Base-by-base conservation (phyloP, 352 stramenopile species). In the Phytopythium vexans region DNA sequence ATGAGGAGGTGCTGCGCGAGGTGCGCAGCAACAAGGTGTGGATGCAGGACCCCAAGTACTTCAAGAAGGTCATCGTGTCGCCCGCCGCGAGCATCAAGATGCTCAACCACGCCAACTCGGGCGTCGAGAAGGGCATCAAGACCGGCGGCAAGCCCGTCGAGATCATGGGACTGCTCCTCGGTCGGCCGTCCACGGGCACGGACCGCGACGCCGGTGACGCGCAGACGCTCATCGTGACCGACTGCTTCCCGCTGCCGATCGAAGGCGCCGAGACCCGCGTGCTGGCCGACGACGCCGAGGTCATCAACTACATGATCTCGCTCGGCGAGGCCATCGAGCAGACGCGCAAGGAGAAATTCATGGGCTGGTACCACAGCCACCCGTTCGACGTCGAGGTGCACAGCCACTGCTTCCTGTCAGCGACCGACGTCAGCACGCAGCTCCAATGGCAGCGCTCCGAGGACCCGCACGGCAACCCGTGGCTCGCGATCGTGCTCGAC, bases 281-380 rank as follows among this genome's bases (percentile, higher is more conserved):
- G 34, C 76, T 99, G 41, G 97, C 96, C 11, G 97, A 99, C 61
- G 96, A 99, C 62, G 70, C 91, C 12, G 85, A 98, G 62, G 97
- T 99, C 4, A 97, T 98, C 57, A 99, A 99, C 74, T 99, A 99
- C 72, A 99, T 99, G 97, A 99, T 99, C 69, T 92, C 94, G 33
- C 79, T 99, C 2, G 91, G 92, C 4, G 97, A 99, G 68, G 85
- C 84, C 5, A 70, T 98, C 35, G 96, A 98, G 68, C 65, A 82
- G 56, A 98, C 94, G 3, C 86, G 95, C 40, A 96, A 97, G 50
- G 96, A 99, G 66, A 95, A 96, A 52, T 99, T 99, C 63, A 98
- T 98, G 92, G 97, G 97, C 52, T 99, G 97, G 97, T 99, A 99
- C 79, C 97, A 99, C 70, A 97, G 89, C 59, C 97, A 99, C 60